phyloP scores from a whole-genome alignment of 2,329 filamentous ascomycete species.

The Paecilomyces sp. region DNA sequence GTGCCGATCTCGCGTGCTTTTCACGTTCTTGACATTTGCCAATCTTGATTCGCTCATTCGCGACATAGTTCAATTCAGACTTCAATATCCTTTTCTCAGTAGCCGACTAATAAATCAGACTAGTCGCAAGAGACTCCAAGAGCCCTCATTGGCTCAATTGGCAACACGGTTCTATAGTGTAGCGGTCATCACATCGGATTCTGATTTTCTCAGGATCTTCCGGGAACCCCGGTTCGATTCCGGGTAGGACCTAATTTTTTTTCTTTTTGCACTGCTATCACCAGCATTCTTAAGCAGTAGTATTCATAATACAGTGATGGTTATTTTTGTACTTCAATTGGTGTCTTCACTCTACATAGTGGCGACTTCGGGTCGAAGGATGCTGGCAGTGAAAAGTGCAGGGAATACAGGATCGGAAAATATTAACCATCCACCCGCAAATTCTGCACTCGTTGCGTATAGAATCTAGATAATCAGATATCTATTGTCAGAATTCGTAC shows the following conservation, averaged over 20 bases:
- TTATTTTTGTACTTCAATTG: too few species aligned
- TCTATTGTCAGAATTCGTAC: too few species aligned
- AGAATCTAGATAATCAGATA: too few species aligned
- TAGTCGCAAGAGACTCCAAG: neutral
- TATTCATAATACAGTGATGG: too few species aligned
- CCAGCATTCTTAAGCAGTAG: too few species aligned
- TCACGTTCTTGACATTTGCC: neutral
- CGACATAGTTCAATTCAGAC: neutral
- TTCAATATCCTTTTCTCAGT: neutral
- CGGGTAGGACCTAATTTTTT: neutral
- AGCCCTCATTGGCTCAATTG: neutral
- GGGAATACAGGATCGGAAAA: too few species aligned
- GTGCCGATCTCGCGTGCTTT: neutral
- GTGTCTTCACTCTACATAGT: too few species aligned
- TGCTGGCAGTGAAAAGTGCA: too few species aligned
- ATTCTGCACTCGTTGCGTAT: too few species aligned
- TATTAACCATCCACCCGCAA: too few species aligned
- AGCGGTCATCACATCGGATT: neutral
- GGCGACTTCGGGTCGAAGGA: too few species aligned
- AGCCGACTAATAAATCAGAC: neutral
- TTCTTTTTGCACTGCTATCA: neutral
- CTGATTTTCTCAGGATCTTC: neutral
- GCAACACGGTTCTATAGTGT: neutral
- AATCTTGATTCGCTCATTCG: neutral
- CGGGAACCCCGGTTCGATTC: neutral